Evolutionary conservation across 1,139 yeast genomes (phyloP), one percentile per base, ranked within the genome.

Genomic region (Debaryomycetaceae sp.): DNA sequence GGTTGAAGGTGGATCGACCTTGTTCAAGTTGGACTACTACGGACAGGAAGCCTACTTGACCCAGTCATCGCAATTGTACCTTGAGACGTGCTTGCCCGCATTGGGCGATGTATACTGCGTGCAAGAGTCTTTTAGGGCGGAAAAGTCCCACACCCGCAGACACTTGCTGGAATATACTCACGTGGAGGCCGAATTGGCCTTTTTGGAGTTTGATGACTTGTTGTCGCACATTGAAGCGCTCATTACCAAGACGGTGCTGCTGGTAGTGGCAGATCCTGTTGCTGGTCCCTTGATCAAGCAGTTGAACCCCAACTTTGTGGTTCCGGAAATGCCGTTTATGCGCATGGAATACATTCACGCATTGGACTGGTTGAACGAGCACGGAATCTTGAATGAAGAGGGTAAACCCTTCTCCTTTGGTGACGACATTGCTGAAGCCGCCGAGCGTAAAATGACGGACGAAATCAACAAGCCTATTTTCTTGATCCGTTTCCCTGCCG

Each of bases 71-170:
- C 99, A 92, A 65, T 72, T 92, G 47, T 92, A 92, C 60, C 70
- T 92, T 55, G 99, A 92, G 65, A 90, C 99, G 13, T 81, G 93
- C 61, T 72, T 90, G 43, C 95, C 99, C 16, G 78, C 97, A 10
- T 68, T 92, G 40, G 98, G 98, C 51, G 97, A 92, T 52, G 97
- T 87, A 35, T 92, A 73, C 71, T 83, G 96, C 68, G 74, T 92
- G 45, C 98, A 90, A 62, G 99, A 92, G 63, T 86, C 97, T 12
- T 92, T 92, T 80, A 79, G 99, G 59, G 99, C 99, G 37, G 99
- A 92, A 66, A 83, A 86, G 55, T 86, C 97, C 13, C 98, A 92
- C 62, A 92, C 99, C 34, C 82, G 98, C 68, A 83, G 99, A 65
- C 99, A 92, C 58, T 69, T 92, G 56, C 76, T 92, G 37, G 99